A percentile compares a stretch with the other conserved stretches of the same genome.
Conservation (phyloP, 2,329 filamentous ascomycete species). For the Stagonosporopsis rhizophila region DNA sequence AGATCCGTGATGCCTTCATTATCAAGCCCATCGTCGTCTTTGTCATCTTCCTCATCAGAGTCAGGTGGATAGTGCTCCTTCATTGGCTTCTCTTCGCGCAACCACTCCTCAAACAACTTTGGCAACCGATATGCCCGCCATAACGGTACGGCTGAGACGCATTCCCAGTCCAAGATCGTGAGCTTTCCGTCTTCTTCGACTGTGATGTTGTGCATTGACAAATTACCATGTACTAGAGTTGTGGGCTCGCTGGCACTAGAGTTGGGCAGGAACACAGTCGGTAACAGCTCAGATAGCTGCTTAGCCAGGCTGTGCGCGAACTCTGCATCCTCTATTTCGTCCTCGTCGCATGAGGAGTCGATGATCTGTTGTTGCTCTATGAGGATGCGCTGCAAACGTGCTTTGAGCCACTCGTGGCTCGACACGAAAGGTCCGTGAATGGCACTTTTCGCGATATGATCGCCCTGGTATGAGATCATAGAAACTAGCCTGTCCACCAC, state of each 20-base stretch:
- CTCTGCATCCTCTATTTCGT: conserved; percentile 20
- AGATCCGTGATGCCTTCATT: conserved; percentile 16
- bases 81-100: conserved; percentile 6
- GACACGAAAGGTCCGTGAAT: conserved; percentile 5
- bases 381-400: conserved; percentile 4
- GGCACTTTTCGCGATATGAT: neutral
- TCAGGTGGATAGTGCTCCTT: neutral
- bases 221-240: conserved; percentile 15
- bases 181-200: conserved; percentile 17
- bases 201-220: conserved; percentile 22
- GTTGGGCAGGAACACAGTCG: conserved; percentile 6
- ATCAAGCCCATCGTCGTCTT: conserved; percentile 11
- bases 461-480: neutral
- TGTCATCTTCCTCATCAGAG: conserved; percentile 5
- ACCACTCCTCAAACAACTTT: conserved; percentile 13
- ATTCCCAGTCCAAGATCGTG: conserved; percentile 27
- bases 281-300: conserved; percentile 4
- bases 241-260: neutral
- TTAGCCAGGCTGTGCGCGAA: conserved; percentile 1
- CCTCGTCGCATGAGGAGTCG: conserved; percentile 11
- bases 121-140: conserved; percentile 21
- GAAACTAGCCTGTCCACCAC: neutral
- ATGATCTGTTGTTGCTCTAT: conserved; percentile 6
- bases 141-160: conserved; percentile 17
- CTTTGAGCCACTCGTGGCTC: conserved; percentile 8